Evolutionary conservation across 441 rosid species (phyloP).

Genomic region (Pelargonium australe): DNA sequence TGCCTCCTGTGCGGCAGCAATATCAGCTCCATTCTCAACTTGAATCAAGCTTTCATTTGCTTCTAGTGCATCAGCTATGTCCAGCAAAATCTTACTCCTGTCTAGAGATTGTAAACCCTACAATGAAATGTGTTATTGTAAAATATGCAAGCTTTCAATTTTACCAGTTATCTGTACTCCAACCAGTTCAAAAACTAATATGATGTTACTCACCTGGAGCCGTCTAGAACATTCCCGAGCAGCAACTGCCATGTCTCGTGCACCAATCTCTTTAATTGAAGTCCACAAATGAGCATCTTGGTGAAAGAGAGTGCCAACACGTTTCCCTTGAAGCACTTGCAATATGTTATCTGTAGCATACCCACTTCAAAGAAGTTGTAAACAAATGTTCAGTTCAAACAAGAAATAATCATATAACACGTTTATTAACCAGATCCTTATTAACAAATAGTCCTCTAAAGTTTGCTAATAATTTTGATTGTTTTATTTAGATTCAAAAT

Average conservation of each 20-base stretch:
- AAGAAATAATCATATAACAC: too few species aligned
- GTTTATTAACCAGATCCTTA: background rate
- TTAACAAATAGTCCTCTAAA: background rate
- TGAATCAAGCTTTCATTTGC: slow-evolving; percentile 33
- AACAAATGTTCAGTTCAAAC: background rate
- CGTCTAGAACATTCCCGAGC: slow-evolving; percentile 3
- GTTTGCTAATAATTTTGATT: background rate
- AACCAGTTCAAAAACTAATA: too few species aligned
- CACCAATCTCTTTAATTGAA: background rate
- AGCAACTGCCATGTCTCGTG: slow-evolving; percentile 3
- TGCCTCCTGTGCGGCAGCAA: slow-evolving; percentile 34
- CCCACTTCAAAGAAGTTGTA: background rate
- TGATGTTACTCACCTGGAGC: background rate
- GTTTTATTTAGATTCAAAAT: background rate
- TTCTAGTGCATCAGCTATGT: slow-evolving; percentile 40
- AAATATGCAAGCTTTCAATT: background rate
- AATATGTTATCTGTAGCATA: slow-evolving; percentile 2
- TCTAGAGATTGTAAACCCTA: slow-evolving; percentile 33
- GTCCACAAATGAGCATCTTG: slow-evolving; percentile 5
- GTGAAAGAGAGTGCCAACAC: slow-evolving; percentile 5
- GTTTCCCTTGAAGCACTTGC: background rate
- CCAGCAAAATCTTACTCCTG: slow-evolving; percentile 36
- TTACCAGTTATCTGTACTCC: background rate
- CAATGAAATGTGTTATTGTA: background rate
- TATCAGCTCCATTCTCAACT: slow-evolving; percentile 40